A percentile compares a stretch with the other conserved stretches of the same genome.
Evolutionary conservation across 2,329 filamentous ascomycete genomes (phyloP).

Genomic region (Cladosporium sp.): DNA sequence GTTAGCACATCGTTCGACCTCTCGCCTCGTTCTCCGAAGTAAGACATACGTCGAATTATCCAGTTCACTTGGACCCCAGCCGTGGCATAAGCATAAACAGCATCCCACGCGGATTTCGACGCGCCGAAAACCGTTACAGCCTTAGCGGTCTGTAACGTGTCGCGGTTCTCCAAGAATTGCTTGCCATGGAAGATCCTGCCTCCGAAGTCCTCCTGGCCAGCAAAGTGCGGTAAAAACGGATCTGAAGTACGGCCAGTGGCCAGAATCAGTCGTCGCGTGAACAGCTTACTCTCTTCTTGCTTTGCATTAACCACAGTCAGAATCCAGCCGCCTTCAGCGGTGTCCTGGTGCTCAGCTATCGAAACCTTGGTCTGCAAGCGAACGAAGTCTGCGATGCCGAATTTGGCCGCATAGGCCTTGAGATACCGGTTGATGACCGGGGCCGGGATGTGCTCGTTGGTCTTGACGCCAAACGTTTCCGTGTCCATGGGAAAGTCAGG

Average conservation of each 20-base stretch:
- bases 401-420: slow-evolving; percentile 56
- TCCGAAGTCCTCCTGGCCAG: slow-evolving; percentile 53
- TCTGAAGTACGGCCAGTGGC: slow-evolving; percentile 64
- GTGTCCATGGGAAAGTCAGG: slow-evolving; percentile 70
- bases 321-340: slow-evolving; percentile 31
- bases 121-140: slow-evolving; percentile 60
- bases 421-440: slow-evolving; percentile 60
- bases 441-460: slow-evolving; percentile 62
- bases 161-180: slow-evolving; percentile 51
- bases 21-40: not conserved
- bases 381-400: slow-evolving; percentile 53
- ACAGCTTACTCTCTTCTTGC: slow-evolving; percentile 25
- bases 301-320: slow-evolving; percentile 5
- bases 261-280: slow-evolving; percentile 56
- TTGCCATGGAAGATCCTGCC: slow-evolving; percentile 60
- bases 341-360: slow-evolving; percentile 45
- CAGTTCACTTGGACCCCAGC: slow-evolving; percentile 44
- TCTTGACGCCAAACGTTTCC: slow-evolving; percentile 48
- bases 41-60: slow-evolving; percentile 17
- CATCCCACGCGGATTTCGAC: slow-evolving; percentile 66
- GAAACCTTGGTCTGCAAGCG: slow-evolving; percentile 55
- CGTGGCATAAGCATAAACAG: slow-evolving; percentile 59
- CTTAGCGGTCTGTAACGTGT: slow-evolving; percentile 39
- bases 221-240: slow-evolving; percentile 56
- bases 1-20: not conserved